Evolutionary conservation across 495 filamentous ascomycete species (phyloP).

Genomic region (Hyaloscypha bicolor): DNA sequence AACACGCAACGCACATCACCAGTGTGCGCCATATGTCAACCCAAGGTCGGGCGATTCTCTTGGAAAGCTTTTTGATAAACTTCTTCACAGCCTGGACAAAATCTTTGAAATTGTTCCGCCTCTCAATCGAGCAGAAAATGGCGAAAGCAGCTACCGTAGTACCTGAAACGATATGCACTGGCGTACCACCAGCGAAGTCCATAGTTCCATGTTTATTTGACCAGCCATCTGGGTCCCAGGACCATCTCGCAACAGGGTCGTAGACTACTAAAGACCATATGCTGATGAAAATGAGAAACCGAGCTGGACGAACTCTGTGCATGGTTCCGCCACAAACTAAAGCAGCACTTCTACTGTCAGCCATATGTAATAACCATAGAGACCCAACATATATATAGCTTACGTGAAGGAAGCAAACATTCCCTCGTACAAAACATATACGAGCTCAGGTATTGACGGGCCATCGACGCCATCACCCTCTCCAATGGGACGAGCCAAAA

Average conservation of each 20-base stretch:
- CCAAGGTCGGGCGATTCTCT: neutral
- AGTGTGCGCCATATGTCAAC: neutral
- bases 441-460: neutral
- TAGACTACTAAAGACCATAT: constrained; percentile 1
- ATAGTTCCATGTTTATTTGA: neutral
- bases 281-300: neutral
- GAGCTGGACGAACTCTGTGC: neutral
- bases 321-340: constrained; percentile 1
- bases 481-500: neutral
- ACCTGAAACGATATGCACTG: neutral
- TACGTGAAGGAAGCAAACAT: constrained; percentile 7
- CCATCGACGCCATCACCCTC: neutral
- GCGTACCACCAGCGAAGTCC: constrained; percentile 4
- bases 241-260: neutral
- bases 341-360: neutral
- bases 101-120: neutral
- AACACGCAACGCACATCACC: neutral
- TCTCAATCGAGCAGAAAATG: neutral
- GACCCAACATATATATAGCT: neutral
- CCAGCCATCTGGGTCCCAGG: neutral
- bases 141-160: neutral
- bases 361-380: neutral
- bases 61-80: neutral
- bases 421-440: neutral
- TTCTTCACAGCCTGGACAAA: neutral